phyloP scores from a whole-genome alignment of 164 flowering plant genomes.

The Magnolia changhungtana region DNA sequence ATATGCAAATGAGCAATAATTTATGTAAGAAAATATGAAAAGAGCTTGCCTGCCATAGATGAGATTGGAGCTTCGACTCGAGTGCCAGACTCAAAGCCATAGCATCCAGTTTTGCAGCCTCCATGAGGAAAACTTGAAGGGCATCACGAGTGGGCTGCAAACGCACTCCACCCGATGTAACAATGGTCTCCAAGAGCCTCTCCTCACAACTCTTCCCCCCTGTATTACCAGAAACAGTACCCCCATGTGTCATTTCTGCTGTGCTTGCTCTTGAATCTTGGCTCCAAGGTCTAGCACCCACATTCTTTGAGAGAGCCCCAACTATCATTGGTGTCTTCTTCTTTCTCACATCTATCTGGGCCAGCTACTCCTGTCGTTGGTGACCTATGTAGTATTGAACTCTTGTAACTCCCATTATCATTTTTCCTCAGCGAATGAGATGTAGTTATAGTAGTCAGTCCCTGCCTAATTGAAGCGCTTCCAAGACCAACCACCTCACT shows the following conservation, averaged over 20 bases:
- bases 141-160: conserved; percentile 96
- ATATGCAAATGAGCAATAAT: background rate
- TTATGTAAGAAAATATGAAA: background rate
- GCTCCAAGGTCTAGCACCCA: conserved; percentile 51
- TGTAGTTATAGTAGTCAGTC: conserved; percentile 62
- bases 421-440: conserved; percentile 52
- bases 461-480: conserved; percentile 85
- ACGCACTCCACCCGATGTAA: conserved; percentile 90
- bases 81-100: conserved; percentile 70
- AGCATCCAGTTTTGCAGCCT: conserved; percentile 84
- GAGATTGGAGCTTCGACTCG: conserved; percentile 80
- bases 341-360: conserved; percentile 54
- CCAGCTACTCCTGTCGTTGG: conserved; percentile 59
- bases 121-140: conserved; percentile 69
- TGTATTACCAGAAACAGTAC: conserved; percentile 35
- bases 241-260: conserved; percentile 41
- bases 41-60: conserved; percentile 75
- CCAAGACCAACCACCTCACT: conserved; percentile 94
- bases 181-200: conserved; percentile 81
- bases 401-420: conserved; percentile 74
- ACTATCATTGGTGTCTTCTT: conserved; percentile 33
- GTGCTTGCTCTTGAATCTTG: conserved; percentile 42
- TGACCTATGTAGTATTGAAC: conserved; percentile 78
- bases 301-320: conserved; percentile 40
- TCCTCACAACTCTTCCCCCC: conserved; percentile 76